Conservation (phyloP, 345 rosid genomes). For the Gossypium anomalum region DNA sequence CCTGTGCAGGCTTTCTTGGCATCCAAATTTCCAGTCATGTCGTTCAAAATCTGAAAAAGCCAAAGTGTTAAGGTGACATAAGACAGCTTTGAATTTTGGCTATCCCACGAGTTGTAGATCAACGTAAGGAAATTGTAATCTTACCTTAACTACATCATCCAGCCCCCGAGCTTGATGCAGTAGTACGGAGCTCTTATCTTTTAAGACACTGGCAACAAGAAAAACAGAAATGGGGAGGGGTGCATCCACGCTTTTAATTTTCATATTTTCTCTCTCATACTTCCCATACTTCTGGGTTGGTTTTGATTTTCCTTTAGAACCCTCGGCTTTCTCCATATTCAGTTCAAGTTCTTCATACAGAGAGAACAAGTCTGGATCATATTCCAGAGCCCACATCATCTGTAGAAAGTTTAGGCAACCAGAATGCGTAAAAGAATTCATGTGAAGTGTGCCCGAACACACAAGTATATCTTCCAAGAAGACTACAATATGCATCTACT, state of each 20-base stretch:
- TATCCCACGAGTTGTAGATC: neutral
- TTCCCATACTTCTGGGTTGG: conserved; percentile 73
- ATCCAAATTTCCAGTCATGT: conserved; percentile 83
- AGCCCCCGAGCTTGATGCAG: conserved; percentile 85
- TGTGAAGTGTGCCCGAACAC: neutral
- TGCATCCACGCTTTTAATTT: conserved; percentile 44
- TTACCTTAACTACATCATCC: conserved; percentile 91
- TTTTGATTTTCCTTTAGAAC: conserved; percentile 54
- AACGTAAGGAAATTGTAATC: neutral
- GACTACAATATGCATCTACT: neutral
- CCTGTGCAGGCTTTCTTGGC: conserved; percentile 88
- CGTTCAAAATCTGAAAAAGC: conserved; percentile 68
- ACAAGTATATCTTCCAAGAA: neutral
- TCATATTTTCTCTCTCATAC: conserved; percentile 84
- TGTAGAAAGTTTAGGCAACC: conserved; percentile 29
- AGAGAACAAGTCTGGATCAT: conserved; percentile 71
- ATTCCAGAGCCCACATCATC: conserved; percentile 99
- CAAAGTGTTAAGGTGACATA: neutral
- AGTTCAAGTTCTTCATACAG: conserved; percentile 63
- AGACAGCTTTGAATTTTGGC: neutral
- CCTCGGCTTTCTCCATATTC: conserved; percentile 42
- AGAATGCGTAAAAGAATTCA: neutral
- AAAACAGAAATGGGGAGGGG: conserved; percentile 91
- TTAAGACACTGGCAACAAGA: conserved; percentile 94
- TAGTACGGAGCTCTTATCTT: conserved; percentile 85